Conservation (phyloP, 1,284 basidiomycete species). For the Singerocomus rubriflavus region DNA sequence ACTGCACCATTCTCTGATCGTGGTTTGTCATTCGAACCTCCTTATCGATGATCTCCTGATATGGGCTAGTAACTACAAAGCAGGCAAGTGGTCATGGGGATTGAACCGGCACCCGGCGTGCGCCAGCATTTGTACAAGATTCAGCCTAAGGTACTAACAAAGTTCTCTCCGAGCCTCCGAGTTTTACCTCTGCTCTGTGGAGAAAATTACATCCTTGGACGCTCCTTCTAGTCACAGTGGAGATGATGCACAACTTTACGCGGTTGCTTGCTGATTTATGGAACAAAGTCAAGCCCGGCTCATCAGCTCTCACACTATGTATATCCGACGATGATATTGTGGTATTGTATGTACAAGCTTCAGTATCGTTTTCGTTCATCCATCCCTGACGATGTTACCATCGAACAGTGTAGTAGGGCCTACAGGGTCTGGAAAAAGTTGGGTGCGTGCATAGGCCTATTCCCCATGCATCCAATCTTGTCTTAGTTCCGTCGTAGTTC, state of each 20-base stretch:
- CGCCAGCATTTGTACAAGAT: no score
- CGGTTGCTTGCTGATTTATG: conserved; percentile 1
- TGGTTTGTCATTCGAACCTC: no score
- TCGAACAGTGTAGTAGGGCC: conserved; percentile 19
- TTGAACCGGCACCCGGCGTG: no score
- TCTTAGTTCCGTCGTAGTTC: conserved; percentile 14
- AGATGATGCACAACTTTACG: background rate
- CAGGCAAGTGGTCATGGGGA: no score
- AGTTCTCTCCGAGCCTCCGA: background rate
- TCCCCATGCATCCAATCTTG: background rate
- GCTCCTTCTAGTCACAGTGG: background rate
- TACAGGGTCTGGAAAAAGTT: conserved; percentile 26
- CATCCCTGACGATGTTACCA: background rate
- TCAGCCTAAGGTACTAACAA: background rate
- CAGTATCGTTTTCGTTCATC: background rate
- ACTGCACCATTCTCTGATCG: no score
- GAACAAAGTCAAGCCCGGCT: conserved; percentile 12
- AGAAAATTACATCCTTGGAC: background rate
- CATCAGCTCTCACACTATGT: background rate
- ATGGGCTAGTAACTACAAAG: no score
- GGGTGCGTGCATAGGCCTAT: conserved; percentile 14
- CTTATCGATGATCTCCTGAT: no score
- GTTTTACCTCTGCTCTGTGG: background rate
- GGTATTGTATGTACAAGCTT: conserved; percentile 14
- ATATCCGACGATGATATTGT: conserved; percentile 20